Base-by-base conservation (phyloP, 2,329 filamentous ascomycete species). In the Colletotrichum viniferum region DNA sequence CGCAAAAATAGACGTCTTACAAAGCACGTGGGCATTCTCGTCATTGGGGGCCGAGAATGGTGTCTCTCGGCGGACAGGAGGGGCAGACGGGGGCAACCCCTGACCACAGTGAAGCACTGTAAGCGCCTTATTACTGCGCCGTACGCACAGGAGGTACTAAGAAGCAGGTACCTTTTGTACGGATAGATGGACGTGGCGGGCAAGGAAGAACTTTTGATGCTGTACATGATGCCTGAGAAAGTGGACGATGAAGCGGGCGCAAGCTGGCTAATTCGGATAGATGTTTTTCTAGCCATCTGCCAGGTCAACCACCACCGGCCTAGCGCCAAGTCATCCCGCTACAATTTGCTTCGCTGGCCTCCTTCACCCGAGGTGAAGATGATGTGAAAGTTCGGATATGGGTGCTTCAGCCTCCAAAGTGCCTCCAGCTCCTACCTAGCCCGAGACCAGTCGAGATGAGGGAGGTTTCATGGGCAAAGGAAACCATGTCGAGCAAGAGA, bases 1-100 rank as follows among this genome's bases (percentile, higher is more conserved):
- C 21, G 32, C 68, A 71, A 71, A 74, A 71, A 74, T 71, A 74
- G 72, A 74, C 72, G 52, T 71, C 68, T 74, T 71, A 74, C 72
- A 74, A 74, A 74, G 72, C 72, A 71, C 68, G 68, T 74, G 72
- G 72, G n/a, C 71, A 63, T 60, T 63, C 61, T 71, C 67, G 71
- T 74, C 66, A 74, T 71, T 74, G 67, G 71, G 71, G 71, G 71
- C 71, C 34, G 67, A 64, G 67, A 71, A 71, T 52, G 67, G 43
- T 60, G 60, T 56, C 48, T 26, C 43, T 30, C 36, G 34, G 30
- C 26, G 26, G 16, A 14, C 24, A 48, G 34, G 30, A 61, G 52
- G 26, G 28, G 28, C 21, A 60, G 34, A 28, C 34, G 52, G 26
- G 28, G 28, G 10, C 34, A 21, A n/a, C 24, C 62, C 62, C 34